phyloP scores from a whole-genome alignment of 202 grass and related monocot species.

The Dendrocalamus latiflorus region DNA sequence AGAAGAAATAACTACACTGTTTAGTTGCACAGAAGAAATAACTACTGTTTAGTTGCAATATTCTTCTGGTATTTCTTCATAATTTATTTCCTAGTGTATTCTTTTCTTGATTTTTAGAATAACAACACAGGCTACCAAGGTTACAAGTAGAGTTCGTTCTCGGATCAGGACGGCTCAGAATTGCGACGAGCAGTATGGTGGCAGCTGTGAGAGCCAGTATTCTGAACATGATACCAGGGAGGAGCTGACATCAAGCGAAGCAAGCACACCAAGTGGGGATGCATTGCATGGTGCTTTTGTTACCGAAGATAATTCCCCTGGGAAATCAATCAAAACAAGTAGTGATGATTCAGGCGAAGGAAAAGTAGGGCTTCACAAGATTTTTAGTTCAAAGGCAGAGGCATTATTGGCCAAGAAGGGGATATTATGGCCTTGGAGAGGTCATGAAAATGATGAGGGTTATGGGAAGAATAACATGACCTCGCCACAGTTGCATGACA shows the following conservation, averaged over 20 bases:
- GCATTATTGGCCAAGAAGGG: constrained; percentile 59
- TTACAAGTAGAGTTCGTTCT: constrained; percentile 72
- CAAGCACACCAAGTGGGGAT: constrained; percentile 33
- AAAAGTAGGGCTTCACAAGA: constrained; percentile 53
- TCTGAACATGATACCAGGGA: constrained; percentile 43
- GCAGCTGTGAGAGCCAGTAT: background rate
- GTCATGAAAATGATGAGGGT: constrained; percentile 35
- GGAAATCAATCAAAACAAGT: constrained; percentile 34
- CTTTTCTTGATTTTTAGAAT: constrained; percentile 53
- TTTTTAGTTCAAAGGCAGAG: constrained; percentile 61
- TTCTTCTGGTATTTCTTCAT: constrained; percentile 23
- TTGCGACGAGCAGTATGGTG: constrained; percentile 2
- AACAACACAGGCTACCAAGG: constrained; percentile 72
- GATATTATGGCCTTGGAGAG: constrained; percentile 80
- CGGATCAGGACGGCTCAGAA: constrained; percentile 40
- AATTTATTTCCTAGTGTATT: constrained; percentile 37
- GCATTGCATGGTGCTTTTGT: constrained; percentile 2
- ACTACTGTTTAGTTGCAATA: too few relatives aligned
- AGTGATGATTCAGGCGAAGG: constrained; percentile 52
- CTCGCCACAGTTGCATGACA: constrained; percentile 38
- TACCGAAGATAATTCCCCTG: constrained; percentile 34
- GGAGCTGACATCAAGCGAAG: constrained; percentile 40
- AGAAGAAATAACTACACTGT: background rate
- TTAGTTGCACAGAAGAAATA: too few relatives aligned
- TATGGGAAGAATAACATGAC: constrained; percentile 37